A percentile compares a stretch with the other conserved stretches of the same genome.
phyloP scores from a whole-genome alignment of 331 rosid species.

The Pyrus hybrid region DNA sequence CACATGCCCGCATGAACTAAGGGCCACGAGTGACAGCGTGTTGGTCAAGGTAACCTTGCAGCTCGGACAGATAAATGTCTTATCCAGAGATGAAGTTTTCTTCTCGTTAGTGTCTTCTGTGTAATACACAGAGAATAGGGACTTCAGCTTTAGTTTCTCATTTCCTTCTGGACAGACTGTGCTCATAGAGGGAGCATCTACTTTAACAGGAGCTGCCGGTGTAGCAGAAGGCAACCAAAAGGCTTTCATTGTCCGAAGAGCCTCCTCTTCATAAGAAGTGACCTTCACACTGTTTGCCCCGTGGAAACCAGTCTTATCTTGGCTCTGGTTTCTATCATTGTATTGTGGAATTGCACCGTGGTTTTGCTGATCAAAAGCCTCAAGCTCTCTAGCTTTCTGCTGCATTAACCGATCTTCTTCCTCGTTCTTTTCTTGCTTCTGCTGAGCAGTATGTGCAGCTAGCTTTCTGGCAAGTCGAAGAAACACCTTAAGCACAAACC shows the following conservation, averaged over 20 bases:
- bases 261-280: conserved; percentile 96
- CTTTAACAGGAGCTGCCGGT: conserved; percentile 74
- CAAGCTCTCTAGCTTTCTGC: conserved; percentile 88
- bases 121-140: conserved; percentile 62
- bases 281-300: conserved; percentile 98
- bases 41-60: conserved; percentile 87
- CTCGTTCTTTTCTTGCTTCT: conserved; percentile 80
- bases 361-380: conserved; percentile 96
- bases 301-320: conserved; percentile 76
- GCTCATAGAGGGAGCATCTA: conserved; percentile 58
- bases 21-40: conserved; percentile 77
- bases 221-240: conserved; percentile 98
- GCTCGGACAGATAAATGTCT: conserved; percentile 76
- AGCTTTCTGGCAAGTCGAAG: conserved; percentile 47
- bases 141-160: conserved; percentile 75
- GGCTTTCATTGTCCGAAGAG: conserved; percentile 97
- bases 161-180: conserved; percentile 81
- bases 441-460: conserved; percentile 73
- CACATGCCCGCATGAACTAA: conserved; percentile 83
- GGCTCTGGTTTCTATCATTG: conserved; percentile 62
- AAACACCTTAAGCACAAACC: not conserved
- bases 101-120: conserved; percentile 61
- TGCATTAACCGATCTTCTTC: conserved; percentile 64
- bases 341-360: conserved; percentile 92
- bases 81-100: conserved; percentile 54